These are phyloP conservation scores for Phaffia rhodozyma DNA, from an alignment of 1,284 basidiomycete species.

Conservation along the genomic window DNA sequence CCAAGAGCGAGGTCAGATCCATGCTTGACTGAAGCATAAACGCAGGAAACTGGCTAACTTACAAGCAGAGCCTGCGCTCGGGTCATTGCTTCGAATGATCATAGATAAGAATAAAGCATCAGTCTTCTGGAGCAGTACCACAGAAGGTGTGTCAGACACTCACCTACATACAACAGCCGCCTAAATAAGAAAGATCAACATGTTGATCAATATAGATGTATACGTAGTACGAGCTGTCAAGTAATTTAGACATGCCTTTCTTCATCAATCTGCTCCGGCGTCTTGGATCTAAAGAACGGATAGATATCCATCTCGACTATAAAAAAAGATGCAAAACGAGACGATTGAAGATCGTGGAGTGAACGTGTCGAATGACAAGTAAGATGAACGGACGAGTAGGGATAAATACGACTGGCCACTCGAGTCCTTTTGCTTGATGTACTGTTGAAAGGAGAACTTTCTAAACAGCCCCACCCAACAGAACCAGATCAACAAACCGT, in stretches of 20 bases:
- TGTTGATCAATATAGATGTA: too few relatives aligned
- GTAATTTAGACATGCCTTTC: slow-evolving; percentile 48
- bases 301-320: slow-evolving; percentile 64
- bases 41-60: slow-evolving; percentile 8
- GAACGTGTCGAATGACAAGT: background rate
- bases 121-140: too few relatives aligned
- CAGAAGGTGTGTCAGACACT: too few relatives aligned
- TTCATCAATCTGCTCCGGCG: slow-evolving; percentile 58
- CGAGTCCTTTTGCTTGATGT: slow-evolving; percentile 81
- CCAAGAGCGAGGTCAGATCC: background rate
- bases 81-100: slow-evolving; percentile 60
- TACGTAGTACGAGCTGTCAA: too few relatives aligned
- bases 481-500: too few relatives aligned
- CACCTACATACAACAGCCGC: too few relatives aligned
- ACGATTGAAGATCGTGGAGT: background rate
- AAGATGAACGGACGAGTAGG: background rate
- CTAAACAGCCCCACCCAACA: slow-evolving; percentile 29
- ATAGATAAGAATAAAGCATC: background rate
- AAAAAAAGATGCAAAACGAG: background rate
- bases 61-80: slow-evolving; percentile 62
- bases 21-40: background rate
- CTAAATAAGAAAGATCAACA: too few relatives aligned
- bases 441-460: slow-evolving; percentile 81
- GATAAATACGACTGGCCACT: slow-evolving; percentile 70
- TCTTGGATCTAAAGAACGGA: slow-evolving; percentile 56